Base-by-base conservation (phyloP, 306 rosid species). In the Nissolia schottii region DNA sequence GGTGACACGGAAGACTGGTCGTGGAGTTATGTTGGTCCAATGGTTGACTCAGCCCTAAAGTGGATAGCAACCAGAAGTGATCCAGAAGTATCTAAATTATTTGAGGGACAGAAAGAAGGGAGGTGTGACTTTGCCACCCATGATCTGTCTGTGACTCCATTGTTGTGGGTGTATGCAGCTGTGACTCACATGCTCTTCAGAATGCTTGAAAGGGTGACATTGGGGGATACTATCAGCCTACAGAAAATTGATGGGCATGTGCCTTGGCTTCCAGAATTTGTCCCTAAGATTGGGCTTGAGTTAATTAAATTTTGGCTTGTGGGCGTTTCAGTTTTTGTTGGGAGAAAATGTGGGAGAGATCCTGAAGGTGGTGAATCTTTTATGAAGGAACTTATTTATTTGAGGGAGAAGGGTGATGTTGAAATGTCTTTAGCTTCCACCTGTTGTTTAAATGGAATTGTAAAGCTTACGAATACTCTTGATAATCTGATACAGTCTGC, bases 241-340 rank as follows among this genome's bases (percentile, higher is more conserved):
- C 65, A 49, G 48, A 87, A 73, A 76, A 59, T 78, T 77, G 79
- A 64, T 71, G 82, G 73, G 60, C 71, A 32, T 53, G 86, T 94
- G 51, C 99, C 96, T 3, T 91, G 97, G 97, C 91, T 94, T 73
- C 96, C 97, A 14, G 90, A 89, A 73, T 91, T 91, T 86, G 91
- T 94, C 59, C 99, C 97, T 16, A 85, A 84, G 77, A 82, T 87
- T 73, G 99, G 96, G 58, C 97, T 89, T 45, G 88, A 84, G 77
- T 79, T 94, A 29, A 78, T 89, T 53, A 94, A 70, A 67, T 79
- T 79, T 81, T 81, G 87, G 80, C 82, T 83, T 71, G 66, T 82
- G 55, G 80, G 82, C 51, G 56, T 81, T 78, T 75, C 85, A 25
- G 82, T 31, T 73, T 73, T 84, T 50, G 37, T 19, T 31, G 81